Percentiles rank a stretch among this genome's conserved stretches.
Conservation (phyloP, 2,329 filamentous ascomycete species). For the Epichloe brachyelytri region DNA sequence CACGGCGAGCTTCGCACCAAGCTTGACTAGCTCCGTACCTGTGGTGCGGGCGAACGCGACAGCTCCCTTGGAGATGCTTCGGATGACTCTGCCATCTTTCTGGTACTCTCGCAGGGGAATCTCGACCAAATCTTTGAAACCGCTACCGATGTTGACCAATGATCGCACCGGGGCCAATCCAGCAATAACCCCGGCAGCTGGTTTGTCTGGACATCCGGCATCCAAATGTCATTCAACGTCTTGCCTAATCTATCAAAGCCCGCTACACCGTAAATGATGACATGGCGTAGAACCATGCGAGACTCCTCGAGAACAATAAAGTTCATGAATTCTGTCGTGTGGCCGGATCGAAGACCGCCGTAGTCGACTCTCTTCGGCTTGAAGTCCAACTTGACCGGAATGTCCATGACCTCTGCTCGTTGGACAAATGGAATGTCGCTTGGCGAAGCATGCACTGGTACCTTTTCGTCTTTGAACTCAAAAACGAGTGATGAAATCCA, state of each 20-base stretch:
- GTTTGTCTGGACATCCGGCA: conserved; percentile 77
- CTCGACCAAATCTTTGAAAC: conserved; percentile 74
- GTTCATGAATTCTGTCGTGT: conserved; percentile 98
- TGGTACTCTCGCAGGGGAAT: conserved; percentile 86
- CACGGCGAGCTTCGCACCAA: conserved; percentile 87
- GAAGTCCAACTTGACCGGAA: conserved; percentile 80
- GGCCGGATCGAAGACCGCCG: conserved; percentile 77
- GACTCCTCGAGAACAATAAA: conserved; percentile 86
- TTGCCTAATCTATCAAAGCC: conserved; percentile 86
- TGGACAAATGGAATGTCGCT: conserved; percentile 79
- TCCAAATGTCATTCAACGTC: conserved; percentile 92
- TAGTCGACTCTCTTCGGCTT: conserved; percentile 99
- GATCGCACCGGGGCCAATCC: conserved; percentile 84
- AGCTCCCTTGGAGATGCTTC: conserved; percentile 84
- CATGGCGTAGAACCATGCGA: conserved; percentile 72
- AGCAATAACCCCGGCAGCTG: conserved; percentile 79
- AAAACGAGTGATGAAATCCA: conserved; percentile 97
- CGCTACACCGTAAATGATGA: conserved; percentile 82
- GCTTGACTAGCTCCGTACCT: conserved; percentile 82
- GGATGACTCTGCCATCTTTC: conserved; percentile 85
- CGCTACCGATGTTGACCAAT: conserved; percentile 80
- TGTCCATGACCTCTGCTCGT: conserved; percentile 71
- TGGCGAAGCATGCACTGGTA: conserved; percentile 40
- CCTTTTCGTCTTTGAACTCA: conserved; percentile 78
- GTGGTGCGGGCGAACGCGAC: conserved; percentile 85